Evolutionary conservation across 805 yeast species (phyloP).

Genomic region (Lachancea nothofagi): DNA sequence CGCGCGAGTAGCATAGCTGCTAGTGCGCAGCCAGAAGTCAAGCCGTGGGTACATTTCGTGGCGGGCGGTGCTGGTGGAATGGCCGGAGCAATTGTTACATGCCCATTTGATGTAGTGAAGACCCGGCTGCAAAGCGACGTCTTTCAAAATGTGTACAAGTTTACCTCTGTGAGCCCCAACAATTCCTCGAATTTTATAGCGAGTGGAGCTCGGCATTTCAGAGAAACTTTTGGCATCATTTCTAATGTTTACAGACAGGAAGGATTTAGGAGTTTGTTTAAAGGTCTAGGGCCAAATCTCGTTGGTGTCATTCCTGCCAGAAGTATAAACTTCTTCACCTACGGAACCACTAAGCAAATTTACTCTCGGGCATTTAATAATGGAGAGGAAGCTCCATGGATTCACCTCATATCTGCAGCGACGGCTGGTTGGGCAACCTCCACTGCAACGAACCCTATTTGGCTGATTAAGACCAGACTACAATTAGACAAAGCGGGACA

Average conservation of each 20-base stretch:
- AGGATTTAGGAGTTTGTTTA: constrained; percentile 82
- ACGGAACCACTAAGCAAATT: constrained; percentile 84
- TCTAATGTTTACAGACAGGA: constrained; percentile 63
- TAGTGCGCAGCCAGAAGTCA: constrained; percentile 25
- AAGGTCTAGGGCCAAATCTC: constrained; percentile 93
- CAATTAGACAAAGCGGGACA: constrained; percentile 76
- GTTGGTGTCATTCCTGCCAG: constrained; percentile 98
- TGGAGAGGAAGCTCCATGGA: constrained; percentile 75
- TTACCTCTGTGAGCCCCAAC: constrained; percentile 14
- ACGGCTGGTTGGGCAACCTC: constrained; percentile 92
- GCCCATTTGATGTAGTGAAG: constrained; percentile 94
- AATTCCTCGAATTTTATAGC: constrained; percentile 31
- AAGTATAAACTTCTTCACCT: constrained; percentile 92
- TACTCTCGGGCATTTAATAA: constrained; percentile 61
- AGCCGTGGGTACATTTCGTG: constrained; percentile 73
- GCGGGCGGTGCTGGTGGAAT: constrained; percentile 95
- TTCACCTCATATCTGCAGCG: constrained; percentile 82
- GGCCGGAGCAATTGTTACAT: constrained; percentile 92
- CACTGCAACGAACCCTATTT: constrained; percentile 95
- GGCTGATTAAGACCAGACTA: constrained; percentile 92
- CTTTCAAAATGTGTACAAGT: constrained; percentile 50
- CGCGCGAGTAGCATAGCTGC: constrained; percentile 10
- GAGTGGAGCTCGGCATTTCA: constrained; percentile 64
- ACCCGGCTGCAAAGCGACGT: constrained; percentile 91
- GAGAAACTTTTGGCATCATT: constrained; percentile 73